Conservation (phyloP, 192 early-diverging fungal genomes). For the Coemansia sp. region DNA sequence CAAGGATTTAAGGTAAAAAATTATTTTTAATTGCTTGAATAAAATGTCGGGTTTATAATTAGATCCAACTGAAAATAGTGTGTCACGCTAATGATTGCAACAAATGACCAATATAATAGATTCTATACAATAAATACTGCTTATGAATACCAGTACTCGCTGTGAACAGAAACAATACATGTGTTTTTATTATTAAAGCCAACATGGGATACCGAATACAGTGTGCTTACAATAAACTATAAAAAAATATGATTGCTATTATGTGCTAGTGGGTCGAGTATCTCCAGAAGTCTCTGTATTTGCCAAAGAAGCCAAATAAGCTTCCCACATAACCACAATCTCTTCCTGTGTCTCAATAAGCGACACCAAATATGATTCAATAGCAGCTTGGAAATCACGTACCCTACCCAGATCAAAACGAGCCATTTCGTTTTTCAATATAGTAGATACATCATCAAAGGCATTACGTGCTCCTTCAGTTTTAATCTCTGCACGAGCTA, state of each 20-base stretch:
- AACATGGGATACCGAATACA: neutral
- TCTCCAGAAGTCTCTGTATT: conserved; percentile 10
- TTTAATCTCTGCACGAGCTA: conserved; percentile 43
- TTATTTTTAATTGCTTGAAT: neutral
- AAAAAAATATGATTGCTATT: neutral
- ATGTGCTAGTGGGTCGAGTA: neutral
- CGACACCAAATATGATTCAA: conserved; percentile 68
- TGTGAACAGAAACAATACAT: no score
- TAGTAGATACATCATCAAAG: conserved; percentile 70
- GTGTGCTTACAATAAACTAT: neutral
- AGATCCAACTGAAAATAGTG: neutral
- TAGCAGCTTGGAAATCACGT: conserved; percentile 70
- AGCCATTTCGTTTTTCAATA: conserved; percentile 70
- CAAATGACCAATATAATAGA: no score
- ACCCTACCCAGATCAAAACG: conserved; percentile 77
- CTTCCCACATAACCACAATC: conserved; percentile 57
- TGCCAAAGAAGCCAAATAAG: conserved; percentile 41
- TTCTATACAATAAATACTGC: no score
- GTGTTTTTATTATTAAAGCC: no score
- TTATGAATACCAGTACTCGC: no score
- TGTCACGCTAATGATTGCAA: no score
- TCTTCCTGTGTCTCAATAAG: conserved; percentile 80
- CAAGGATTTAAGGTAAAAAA: neutral
- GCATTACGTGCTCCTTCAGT: conserved; percentile 55
- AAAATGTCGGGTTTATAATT: neutral